Base-by-base conservation (phyloP, 176 grass and related monocot genomes). In the Paspalum vaginatum region DNA sequence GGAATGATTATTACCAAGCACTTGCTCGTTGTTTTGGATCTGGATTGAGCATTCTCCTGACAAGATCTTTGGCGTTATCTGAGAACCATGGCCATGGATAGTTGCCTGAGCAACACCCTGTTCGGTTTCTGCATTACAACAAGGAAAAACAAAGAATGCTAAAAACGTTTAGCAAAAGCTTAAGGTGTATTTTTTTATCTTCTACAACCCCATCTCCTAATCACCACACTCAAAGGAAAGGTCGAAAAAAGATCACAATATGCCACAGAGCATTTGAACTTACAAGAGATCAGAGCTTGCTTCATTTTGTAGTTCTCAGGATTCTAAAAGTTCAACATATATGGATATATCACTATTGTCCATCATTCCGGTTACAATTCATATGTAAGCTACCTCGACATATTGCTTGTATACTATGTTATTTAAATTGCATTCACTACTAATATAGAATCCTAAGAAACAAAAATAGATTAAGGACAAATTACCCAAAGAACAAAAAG, bases 21-120 rank as follows among this genome's bases (percentile, higher is more conserved):
- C 94, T 93, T 97, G 87, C 27, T 63, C 94, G 83, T 60, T 26
- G 70, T 79, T 69, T 86, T 11, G 94, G 94, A 38, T 97, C 94
- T 47, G 94, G 88, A 80, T 93, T 90, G 22, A 97, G 91, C 94
- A 97, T 97, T 80, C 86, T 82, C 70, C 71, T 88, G 44, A 97
- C 64, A 77, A 97, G 80, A 61, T 97, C 81, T 90, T 93, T 97
- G 43, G 94, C 94, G 46, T 97, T 91, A 70, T 97, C 91, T 39
- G 94, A 97, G 51, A 97, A 83, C 84, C 88, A 91, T 55, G 94
- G 94, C 94, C 94, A 97, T 38, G 94, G 94, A 97, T 97, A 80
- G 93, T 97, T 66, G 94, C 94, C 70, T 97, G 91, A 72, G 94
- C 94, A 78, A 97, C 94, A 84, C 94, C 94, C 77, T 97, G 94